phyloP scores from a whole-genome alignment of 148 eudicot species.

The Fagopyrum esculentum region DNA sequence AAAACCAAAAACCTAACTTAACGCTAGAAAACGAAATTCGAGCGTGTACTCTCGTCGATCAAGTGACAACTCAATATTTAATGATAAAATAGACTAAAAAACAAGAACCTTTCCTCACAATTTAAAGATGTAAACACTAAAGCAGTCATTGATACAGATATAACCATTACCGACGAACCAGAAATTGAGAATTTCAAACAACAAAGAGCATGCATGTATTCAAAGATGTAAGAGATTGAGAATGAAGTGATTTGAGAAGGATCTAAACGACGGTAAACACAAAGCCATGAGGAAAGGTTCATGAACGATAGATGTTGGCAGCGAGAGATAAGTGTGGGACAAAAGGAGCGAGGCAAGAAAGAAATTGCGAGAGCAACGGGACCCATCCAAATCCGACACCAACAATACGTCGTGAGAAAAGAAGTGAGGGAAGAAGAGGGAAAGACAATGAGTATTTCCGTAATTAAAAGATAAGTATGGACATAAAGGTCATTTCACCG shows the following conservation, averaged over 20 bases:
- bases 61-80: neutral
- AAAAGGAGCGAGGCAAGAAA: no score
- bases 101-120: neutral
- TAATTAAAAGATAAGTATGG: no score
- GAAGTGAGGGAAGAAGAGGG: no score
- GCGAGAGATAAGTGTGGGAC: no score
- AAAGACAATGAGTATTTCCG: no score
- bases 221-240: neutral
- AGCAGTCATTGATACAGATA: neutral
- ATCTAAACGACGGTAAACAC: no score
- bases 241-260: neutral
- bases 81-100: neutral
- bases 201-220: neutral
- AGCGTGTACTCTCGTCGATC: neutral
- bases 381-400: no score
- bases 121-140: neutral
- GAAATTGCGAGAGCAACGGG: no score
- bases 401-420: no score
- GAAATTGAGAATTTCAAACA: neutral
- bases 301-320: no score
- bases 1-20: neutral
- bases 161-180: neutral
- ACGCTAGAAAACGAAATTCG: neutral
- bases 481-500: no score
- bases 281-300: no score